These are phyloP conservation scores for Prunus kanzakura DNA, from an alignment of 306 rosid genomes.

Conservation along the genomic window DNA sequence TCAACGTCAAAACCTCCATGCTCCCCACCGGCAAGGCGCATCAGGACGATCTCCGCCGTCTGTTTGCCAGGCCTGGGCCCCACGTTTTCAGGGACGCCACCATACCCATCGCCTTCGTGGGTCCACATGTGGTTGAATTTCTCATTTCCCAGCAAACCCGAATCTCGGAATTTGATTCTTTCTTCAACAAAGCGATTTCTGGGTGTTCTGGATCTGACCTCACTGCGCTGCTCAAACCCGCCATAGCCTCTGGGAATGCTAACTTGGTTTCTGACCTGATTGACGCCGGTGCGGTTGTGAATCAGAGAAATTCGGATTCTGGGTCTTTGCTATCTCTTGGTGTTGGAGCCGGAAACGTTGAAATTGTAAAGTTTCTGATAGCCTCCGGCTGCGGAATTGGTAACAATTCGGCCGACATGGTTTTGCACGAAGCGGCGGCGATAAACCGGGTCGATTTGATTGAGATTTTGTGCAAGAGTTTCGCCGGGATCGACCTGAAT, in stretches of 20 bases:
- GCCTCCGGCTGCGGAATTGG: conserved; percentile 41
- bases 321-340: conserved; percentile 46
- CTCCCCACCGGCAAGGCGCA: conserved; percentile 77
- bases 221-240: conserved; percentile 41
- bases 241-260: conserved; percentile 36
- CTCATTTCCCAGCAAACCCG: conserved; percentile 38
- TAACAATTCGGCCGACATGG: conserved; percentile 23
- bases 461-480: conserved; percentile 32
- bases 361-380: conserved; percentile 41
- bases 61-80: conserved; percentile 60
- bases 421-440: conserved; percentile 56
- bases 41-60: conserved; percentile 59
- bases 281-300: conserved; percentile 58
- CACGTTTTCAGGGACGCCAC: conserved; percentile 82
- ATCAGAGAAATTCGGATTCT: conserved; percentile 28
- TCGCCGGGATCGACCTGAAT: conserved; percentile 33
- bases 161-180: conserved; percentile 16
- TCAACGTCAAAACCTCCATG: conserved; percentile 66
- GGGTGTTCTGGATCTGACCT: conserved; percentile 47
- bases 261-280: conserved; percentile 43
- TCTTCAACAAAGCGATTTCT: conserved; percentile 45
- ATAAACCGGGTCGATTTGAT: conserved; percentile 53
- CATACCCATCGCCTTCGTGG: conserved; percentile 54
- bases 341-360: conserved; percentile 37
- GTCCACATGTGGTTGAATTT: conserved; percentile 52